phyloP scores from a whole-genome alignment of 2,329 filamentous ascomycete species.

The Sporothrix variecibatus region DNA sequence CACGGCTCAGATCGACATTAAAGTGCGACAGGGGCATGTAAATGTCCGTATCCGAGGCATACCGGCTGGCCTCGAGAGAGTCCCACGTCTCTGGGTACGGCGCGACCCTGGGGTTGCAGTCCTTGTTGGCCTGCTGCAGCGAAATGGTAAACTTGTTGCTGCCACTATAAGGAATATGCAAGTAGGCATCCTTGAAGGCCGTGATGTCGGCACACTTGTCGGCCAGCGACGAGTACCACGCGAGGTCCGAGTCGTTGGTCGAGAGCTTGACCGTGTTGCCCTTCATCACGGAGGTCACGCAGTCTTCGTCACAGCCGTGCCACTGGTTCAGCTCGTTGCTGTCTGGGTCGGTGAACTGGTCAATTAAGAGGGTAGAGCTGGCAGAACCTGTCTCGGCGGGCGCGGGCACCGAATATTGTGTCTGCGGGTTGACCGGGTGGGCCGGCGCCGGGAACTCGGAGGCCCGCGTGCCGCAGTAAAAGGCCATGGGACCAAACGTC shows the following conservation, averaged over 20 bases:
- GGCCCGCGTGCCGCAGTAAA: slow-evolving; percentile 58
- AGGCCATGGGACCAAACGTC: slow-evolving; percentile 57
- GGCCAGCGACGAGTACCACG: slow-evolving; percentile 40
- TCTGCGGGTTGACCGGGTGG: slow-evolving; percentile 25
- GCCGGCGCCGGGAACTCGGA: slow-evolving; percentile 48
- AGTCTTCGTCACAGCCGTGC: slow-evolving; percentile 64
- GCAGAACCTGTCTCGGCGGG: slow-evolving; percentile 47
- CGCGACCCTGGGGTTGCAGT: slow-evolving; percentile 55
- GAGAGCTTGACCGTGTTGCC: slow-evolving; percentile 52
- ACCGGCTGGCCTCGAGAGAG: slow-evolving; percentile 64
- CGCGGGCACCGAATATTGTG: slow-evolving; percentile 50
- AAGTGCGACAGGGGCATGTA: slow-evolving; percentile 70
- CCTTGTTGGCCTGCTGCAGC: slow-evolving; percentile 65
- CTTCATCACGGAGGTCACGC: slow-evolving; percentile 52
- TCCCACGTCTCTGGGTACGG: slow-evolving; percentile 70
- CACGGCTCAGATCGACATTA: slow-evolving; percentile 57
- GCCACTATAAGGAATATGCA: slow-evolving; percentile 66
- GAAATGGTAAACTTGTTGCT: slow-evolving; percentile 64
- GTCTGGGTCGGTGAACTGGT: slow-evolving; percentile 56
- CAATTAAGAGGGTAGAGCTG: slow-evolving; percentile 56
- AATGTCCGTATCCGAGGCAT: slow-evolving; percentile 56
- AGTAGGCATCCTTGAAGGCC: slow-evolving; percentile 57
- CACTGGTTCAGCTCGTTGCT: slow-evolving; percentile 64
- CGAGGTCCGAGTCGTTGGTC: slow-evolving; percentile 53
- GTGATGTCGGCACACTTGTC: slow-evolving; percentile 58